Evolutionary conservation across 2,329 filamentous ascomycete species (phyloP), one percentile per base, ranked within the genome.

Genomic region (Claviceps paspali): DNA sequence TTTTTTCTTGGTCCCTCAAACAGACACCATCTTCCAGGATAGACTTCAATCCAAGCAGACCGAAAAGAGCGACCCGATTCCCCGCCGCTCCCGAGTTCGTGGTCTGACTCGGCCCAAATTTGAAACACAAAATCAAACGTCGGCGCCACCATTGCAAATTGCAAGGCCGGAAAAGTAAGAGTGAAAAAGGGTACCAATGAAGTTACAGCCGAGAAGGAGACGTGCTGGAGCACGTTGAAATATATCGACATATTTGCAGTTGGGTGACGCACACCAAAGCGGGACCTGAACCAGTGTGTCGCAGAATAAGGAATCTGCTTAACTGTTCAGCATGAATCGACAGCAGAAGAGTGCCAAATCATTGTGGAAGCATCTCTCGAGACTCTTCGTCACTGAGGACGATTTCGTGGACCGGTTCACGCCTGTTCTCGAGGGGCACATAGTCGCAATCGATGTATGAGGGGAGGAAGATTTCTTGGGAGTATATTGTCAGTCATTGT

Each of bases 361-460:
- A 79, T 60, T 76, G 69, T 5, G 79, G 79, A 33, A 82, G 64
- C 63, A 83, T 75, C 45, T 68, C 64, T 48, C 73, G 73, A 39
- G 74, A 68, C 60, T 88, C 82, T 56, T 87, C 82, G 44, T 88
- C 82, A 48, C 71, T 85, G 39, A 88, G 64, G 39, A 73, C 64
- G 46, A 88, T 86, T 52, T 88, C 82, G 58, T 82, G 67, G 35
- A 88, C 79, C 1, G 81, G 80, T 46, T 87, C 82, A 51, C 77
- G 77, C 46, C 74, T 75, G 54, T 79, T 76, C 56, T 86, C 80
- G 51, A 87, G 69, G 29, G 82, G 79, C 27, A 76, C 69, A 52
- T 82, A 82, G 47, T 84, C 78, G 62, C 72, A 76, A 57, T 83
- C 79, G 49, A 80, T 63, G 54, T 85, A 85, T 6, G 79, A 83